Conservation (phyloP, 1,284 basidiomycete species). For the Ceraceosorus bombacis region DNA sequence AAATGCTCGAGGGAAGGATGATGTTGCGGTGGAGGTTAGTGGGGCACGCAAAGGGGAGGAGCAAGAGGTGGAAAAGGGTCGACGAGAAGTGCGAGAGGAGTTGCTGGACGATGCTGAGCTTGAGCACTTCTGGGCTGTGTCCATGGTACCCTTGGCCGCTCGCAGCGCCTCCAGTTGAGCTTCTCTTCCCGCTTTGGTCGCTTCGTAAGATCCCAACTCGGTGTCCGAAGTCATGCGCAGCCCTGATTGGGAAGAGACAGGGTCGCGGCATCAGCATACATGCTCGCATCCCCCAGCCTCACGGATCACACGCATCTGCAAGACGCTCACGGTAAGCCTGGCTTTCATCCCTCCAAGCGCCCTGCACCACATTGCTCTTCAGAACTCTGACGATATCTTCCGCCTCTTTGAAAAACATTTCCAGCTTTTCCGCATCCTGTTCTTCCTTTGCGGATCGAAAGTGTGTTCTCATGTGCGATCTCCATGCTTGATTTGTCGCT, state of each 20-base stretch:
- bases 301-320: not conserved
- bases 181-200: constrained; percentile 33
- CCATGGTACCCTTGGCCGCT: constrained; percentile 27
- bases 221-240: constrained; percentile 43
- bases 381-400: constrained; percentile 38
- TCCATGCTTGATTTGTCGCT: constrained; percentile 25
- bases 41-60: constrained; percentile 19
- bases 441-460: constrained; percentile 29
- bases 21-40: constrained; percentile 1
- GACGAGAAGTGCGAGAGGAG: not conserved
- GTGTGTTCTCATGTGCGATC: constrained; percentile 28
- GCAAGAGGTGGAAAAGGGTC: constrained; percentile 15
- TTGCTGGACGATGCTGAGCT: constrained; percentile 8
- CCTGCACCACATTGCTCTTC: constrained; percentile 45
- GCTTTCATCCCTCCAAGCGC: constrained; percentile 25
- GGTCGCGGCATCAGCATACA: not conserved
- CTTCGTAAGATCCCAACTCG: constrained; percentile 44
- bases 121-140: not conserved
- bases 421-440: constrained; percentile 27
- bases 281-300: not conserved
- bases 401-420: constrained; percentile 37
- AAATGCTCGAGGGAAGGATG: constrained; percentile 15
- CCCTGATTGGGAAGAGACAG: constrained; percentile 12
- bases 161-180: constrained; percentile 34
- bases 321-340: constrained; percentile 15